phyloP scores from a whole-genome alignment of 257 asterid genomes.

The Datura wrightii region DNA sequence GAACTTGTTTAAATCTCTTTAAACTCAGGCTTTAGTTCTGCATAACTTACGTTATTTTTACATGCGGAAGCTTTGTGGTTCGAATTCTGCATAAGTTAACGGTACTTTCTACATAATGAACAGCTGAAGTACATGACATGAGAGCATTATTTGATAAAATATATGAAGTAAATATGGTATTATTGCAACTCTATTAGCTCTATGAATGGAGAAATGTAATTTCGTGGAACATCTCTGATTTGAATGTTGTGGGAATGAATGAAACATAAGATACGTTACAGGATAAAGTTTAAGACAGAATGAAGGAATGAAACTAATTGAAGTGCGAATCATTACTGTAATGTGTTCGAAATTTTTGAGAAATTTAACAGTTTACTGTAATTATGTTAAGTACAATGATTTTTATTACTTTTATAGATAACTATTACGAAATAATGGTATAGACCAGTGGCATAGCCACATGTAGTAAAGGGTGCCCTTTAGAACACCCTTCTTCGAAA shows the following conservation, averaged over 20 bases:
- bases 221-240: conserved; percentile 14
- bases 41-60: neutral
- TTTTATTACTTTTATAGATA: neutral
- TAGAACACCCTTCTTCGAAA: too few relatives aligned
- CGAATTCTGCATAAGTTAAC: neutral
- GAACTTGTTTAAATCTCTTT: neutral
- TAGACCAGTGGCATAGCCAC: neutral
- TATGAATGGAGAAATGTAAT: neutral
- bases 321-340: neutral
- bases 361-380: conserved; percentile 7
- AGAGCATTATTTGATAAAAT: neutral
- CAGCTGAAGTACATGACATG: neutral
- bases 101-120: neutral
- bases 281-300: neutral
- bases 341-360: neutral
- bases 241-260: conserved; percentile 5
- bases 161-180: neutral
- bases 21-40: conserved; percentile 22
- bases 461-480: too few relatives aligned
- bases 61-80: neutral
- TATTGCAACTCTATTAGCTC: conserved; percentile 2
- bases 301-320: neutral
- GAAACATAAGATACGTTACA: neutral
- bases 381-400: neutral
- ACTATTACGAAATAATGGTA: neutral